Evolutionary conservation across 176 grass and related monocot species (phyloP), one percentile per base, ranked within the genome.

Genomic region (Aegilops tauschii): DNA sequence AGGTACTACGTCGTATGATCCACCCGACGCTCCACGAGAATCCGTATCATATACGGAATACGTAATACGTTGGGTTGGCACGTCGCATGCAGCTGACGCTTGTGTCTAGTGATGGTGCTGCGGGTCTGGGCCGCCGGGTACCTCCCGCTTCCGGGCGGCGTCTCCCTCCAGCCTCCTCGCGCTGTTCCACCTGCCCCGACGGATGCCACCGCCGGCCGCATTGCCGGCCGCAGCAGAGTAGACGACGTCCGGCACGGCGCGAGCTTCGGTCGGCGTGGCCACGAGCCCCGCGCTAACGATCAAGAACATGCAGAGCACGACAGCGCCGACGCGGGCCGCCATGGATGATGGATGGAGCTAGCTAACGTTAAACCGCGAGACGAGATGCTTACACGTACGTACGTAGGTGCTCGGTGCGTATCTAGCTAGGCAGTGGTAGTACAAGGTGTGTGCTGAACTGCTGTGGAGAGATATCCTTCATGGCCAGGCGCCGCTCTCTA

Each of bases 41-140:
- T 42, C 12, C 0, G n/a, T 37, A 20, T 20, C 18, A 65, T 8
- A 8, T 8, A 37, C 27, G 50, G 5, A 17, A 8, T 30, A 56
- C 37, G 78, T 45, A 35, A 35, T 35, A 25, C 18, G 56, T 59
- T 21, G 56, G 56, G 6, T 9, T 27, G 71, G 39, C n/a, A 6
- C 37, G 9, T 65, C 61, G 78, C 49, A 52, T 17, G 14, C 39
- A 44, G 59, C n/a, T 18, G 14, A 8, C 9, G 44, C 40, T 50
- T 73, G 4, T 73, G 4, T 40, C 87, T 91, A 92, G 81, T 40
- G 75, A 84, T 97, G 95, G 84, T 97, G 92, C 79, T 89, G 86
- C 0, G 92, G 95, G 81, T 97, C 90, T 7, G 95, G 95, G 29
- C 95, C 92, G 23, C 95, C 88, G 0, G 92, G 95, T 34, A 93